These are phyloP conservation scores for Tolypocladium pustulatum DNA, from an alignment of 2,329 filamentous ascomycete species.

Conservation along the genomic window DNA sequence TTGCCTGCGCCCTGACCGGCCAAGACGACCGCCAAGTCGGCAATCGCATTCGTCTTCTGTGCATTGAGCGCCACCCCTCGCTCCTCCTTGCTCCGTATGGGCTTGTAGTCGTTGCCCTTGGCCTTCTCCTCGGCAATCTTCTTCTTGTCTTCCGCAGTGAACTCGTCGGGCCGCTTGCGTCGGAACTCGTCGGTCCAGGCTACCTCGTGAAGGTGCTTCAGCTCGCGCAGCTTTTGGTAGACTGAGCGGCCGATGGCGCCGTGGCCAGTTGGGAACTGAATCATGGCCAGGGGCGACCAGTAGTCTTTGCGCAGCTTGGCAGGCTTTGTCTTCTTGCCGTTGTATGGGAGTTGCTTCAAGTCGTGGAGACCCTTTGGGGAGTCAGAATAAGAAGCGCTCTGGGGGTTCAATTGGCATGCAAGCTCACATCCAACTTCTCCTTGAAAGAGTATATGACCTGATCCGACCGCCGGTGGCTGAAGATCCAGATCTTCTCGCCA, in stretches of 20 bases:
- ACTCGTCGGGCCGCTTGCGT: slow-evolving; percentile 24
- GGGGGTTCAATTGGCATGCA: background rate
- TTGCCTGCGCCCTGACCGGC: slow-evolving; percentile 41
- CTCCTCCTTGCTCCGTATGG: slow-evolving; percentile 26
- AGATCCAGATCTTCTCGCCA: slow-evolving; percentile 49
- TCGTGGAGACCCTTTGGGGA: slow-evolving; percentile 27
- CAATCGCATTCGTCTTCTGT: slow-evolving; percentile 51
- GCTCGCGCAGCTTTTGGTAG: slow-evolving; percentile 55
- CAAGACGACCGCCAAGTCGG: slow-evolving; percentile 52
- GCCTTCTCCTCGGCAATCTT: slow-evolving; percentile 17
- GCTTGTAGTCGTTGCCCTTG: slow-evolving; percentile 20
- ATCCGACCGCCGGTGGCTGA: slow-evolving; percentile 36
- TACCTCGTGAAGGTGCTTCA: slow-evolving; percentile 51
- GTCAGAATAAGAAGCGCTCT: background rate
- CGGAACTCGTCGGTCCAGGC: slow-evolving; percentile 43
- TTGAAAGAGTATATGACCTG: slow-evolving; percentile 43
- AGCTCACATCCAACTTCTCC: slow-evolving; percentile 34
- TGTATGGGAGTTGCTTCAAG: slow-evolving; percentile 50
- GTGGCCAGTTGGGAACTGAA: slow-evolving; percentile 43
- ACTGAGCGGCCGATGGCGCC: slow-evolving; percentile 46
- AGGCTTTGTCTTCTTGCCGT: slow-evolving; percentile 57
- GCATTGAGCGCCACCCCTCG: slow-evolving; percentile 44
- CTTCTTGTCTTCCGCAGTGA: slow-evolving; percentile 21
- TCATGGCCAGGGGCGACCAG: slow-evolving; percentile 51
- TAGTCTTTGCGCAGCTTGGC: slow-evolving; percentile 55